phyloP scores from a whole-genome alignment of 257 asterid genomes.

The Avicennia marina region DNA sequence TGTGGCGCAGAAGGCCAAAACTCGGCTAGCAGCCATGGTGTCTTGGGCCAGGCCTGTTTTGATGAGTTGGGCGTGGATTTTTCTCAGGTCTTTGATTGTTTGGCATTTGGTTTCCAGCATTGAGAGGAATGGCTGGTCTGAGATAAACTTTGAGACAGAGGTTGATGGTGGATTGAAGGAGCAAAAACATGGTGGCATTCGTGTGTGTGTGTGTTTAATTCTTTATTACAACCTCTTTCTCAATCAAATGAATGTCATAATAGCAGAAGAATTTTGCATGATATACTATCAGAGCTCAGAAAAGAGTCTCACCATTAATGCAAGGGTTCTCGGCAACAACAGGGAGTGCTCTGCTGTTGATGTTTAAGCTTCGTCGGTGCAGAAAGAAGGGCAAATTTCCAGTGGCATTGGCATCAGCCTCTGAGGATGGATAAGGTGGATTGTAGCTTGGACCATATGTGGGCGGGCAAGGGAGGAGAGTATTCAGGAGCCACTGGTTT shows the following conservation, averaged over 20 bases:
- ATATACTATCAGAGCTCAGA: background rate
- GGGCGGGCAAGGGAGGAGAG: background rate
- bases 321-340: conserved; percentile 4
- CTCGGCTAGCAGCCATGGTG: conserved; percentile 53
- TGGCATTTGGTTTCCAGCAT: conserved; percentile 55
- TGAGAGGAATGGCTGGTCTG: conserved; percentile 53
- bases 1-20: conserved; percentile 50
- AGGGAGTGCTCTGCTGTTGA: background rate
- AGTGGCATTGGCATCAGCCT: background rate
- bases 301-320: conserved; percentile 21
- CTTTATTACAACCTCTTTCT: background rate
- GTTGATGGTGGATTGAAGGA: conserved; percentile 64
- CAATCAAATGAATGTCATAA: conserved; percentile 8
- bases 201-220: background rate
- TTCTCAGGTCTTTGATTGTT: conserved; percentile 49
- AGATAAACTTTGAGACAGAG: conserved; percentile 71
- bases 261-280: conserved; percentile 8
- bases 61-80: conserved; percentile 67
- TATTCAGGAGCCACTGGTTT: no score
- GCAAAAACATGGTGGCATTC: conserved; percentile 65
- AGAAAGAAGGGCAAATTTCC: background rate
- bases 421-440: conserved; percentile 28
- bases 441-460: background rate
- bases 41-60: conserved; percentile 56
- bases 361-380: conserved; percentile 6